Evolutionary conservation across 2,329 filamentous ascomycete species (phyloP).

Genomic region (Apiospora aurea): DNA sequence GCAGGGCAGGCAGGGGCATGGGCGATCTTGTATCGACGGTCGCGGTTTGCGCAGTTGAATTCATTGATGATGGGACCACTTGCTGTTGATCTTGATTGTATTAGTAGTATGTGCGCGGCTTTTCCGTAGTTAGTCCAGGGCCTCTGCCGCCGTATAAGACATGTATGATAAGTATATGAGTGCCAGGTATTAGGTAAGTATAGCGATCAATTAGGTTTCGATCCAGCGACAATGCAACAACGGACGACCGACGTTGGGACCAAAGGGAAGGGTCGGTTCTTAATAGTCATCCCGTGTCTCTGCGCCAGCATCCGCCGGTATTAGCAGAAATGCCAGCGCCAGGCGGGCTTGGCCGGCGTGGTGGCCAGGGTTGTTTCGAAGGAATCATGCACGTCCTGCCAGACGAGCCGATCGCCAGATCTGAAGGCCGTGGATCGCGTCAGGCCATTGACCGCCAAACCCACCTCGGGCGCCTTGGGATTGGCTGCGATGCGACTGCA

Average conservation of each 20-base stretch:
- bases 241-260: neutral
- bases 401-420: neutral
- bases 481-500: too few species aligned
- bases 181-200: neutral
- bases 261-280: neutral
- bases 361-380: neutral
- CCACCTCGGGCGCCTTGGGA: neutral
- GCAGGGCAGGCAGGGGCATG: neutral
- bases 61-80: neutral
- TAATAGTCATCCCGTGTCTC: neutral
- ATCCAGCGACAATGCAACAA: conserved; percentile 15
- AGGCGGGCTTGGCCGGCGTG: neutral
- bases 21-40: neutral
- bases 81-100: neutral
- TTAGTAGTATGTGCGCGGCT: neutral
- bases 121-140: neutral
- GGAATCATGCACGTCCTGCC: neutral
- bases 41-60: neutral
- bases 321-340: neutral
- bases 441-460: conserved; percentile 5
- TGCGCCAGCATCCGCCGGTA: neutral
- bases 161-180: neutral
- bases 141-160: conserved; percentile 9
- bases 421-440: neutral
- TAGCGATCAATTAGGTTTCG: neutral